phyloP scores from a whole-genome alignment of 192 early-diverging fungal species.

The Backusella luteola region DNA sequence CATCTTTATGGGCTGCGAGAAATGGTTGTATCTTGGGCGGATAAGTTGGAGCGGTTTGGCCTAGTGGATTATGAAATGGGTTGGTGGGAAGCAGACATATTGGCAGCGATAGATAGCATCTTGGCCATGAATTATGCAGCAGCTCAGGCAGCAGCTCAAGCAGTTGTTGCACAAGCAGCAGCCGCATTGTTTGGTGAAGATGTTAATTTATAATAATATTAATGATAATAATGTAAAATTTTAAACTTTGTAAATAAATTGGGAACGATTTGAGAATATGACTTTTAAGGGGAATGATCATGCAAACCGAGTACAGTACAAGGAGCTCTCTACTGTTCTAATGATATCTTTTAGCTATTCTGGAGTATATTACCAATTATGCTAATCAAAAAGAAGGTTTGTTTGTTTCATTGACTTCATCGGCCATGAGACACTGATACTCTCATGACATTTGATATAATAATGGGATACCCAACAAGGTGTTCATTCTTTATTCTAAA shows the following conservation, averaged over 20 bases:
- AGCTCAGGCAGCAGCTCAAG: slow-evolving; percentile 27
- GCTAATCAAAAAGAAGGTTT: no score
- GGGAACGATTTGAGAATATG: no score
- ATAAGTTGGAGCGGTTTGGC: slow-evolving; percentile 69
- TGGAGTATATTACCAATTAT: no score
- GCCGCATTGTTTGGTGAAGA: slow-evolving; percentile 27
- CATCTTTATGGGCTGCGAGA: slow-evolving; percentile 59
- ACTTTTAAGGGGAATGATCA: no score
- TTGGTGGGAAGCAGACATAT: slow-evolving; percentile 74
- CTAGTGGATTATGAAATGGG: slow-evolving; percentile 86
- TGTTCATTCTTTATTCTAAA: no score
- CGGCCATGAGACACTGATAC: no score
- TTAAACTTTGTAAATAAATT: slow-evolving; percentile 3
- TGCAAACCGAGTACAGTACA: no score
- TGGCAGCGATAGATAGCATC: slow-evolving; percentile 60
- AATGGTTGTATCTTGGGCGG: slow-evolving; percentile 65
- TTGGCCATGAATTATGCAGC: slow-evolving; percentile 39
- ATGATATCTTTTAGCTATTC: no score
- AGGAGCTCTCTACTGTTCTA: no score
- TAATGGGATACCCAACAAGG: no score
- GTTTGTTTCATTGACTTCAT: no score
- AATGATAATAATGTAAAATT: neutral
- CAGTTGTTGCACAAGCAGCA: slow-evolving; percentile 25
- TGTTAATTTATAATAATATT: slow-evolving; percentile 10
- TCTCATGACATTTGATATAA: no score